Evolutionary conservation across 306 rosid genomes (phyloP), one percentile per base, ranked within the genome.

Genomic region (Cucurbita argyrosperma): DNA sequence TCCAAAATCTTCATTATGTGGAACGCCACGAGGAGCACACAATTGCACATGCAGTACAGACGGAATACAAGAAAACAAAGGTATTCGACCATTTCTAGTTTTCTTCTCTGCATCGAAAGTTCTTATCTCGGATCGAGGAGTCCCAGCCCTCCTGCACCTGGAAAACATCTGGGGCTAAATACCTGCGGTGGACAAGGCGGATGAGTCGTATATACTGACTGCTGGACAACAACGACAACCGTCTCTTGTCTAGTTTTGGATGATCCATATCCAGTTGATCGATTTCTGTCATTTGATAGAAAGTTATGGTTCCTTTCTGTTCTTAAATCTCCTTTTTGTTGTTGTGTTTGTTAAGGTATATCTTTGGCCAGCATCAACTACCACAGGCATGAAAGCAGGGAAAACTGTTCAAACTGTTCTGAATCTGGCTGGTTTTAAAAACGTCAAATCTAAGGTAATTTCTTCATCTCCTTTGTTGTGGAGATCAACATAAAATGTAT

Each of bases 361-460:
- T 89, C 96, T 93, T 46, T 90, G 98, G 98, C 98, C 97, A 71
- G 98, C 98, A 64, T 74, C 90, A 35, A 90, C 97, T 58, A 71
- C 80, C 60, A 89, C 92, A 5, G 98, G 97, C 26, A 83, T 93
- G 92, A 84, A 85, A 83, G 98, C 97, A 0, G 98, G 98, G 45
- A 85, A 87, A 85, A 87, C 85, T 54, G 93, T 89, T 38, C 88
- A 93, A 88, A 84, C 88, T 76, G 87, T 93, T 70, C 81, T 93
- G 77, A 79, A 84, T 77, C 84, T 89, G 79, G 97, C 96, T 45
- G 98, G 98, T 73, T 93, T 87, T 76, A 90, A 93, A 79, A 93
- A 93, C 82, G 85, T 90, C 72, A 93, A 90, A 84, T 90, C 97
- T 5, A 90, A 93, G 98, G 98, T 93, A 88, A 83, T 74, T 53